Percentiles rank a stretch among this genome's conserved stretches.
Evolutionary conservation across 2,329 filamentous ascomycete genomes (phyloP).

Genomic region (Colletotrichum endophyticum): DNA sequence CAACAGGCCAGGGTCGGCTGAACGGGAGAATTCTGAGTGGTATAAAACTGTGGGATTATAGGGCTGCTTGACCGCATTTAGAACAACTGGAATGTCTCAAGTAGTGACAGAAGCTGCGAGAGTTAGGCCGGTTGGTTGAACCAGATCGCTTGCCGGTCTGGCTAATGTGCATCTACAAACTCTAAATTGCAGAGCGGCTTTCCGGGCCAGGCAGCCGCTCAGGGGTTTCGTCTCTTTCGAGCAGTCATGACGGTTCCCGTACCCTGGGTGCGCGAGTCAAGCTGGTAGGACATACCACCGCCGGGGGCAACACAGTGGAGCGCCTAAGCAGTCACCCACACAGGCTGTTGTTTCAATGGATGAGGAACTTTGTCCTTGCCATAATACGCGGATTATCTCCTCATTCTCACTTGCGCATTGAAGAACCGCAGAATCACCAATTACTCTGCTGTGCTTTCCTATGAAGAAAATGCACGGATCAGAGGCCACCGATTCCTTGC

Average conservation of each 20-base stretch:
- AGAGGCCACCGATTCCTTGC: rapidly evolving
- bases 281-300: rapidly evolving
- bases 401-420: background rate
- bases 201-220: background rate
- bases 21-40: background rate
- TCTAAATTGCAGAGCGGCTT: background rate
- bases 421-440: background rate
- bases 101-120: background rate
- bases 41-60: background rate
- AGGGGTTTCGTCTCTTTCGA: background rate
- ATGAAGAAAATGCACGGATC: background rate
- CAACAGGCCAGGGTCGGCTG: background rate
- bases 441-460: background rate
- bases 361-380: background rate
- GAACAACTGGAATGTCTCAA: background rate
- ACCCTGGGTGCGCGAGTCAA: background rate
- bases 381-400: background rate
- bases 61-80: background rate
- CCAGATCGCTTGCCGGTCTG: background rate
- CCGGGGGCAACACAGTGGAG: background rate
- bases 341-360: background rate
- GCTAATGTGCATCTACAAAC: background rate
- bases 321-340: background rate
- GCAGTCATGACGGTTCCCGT: background rate
- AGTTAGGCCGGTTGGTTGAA: background rate